Evolutionary conservation across 192 early-diverging fungal species (phyloP).

Genomic region (Podila minutissima): DNA sequence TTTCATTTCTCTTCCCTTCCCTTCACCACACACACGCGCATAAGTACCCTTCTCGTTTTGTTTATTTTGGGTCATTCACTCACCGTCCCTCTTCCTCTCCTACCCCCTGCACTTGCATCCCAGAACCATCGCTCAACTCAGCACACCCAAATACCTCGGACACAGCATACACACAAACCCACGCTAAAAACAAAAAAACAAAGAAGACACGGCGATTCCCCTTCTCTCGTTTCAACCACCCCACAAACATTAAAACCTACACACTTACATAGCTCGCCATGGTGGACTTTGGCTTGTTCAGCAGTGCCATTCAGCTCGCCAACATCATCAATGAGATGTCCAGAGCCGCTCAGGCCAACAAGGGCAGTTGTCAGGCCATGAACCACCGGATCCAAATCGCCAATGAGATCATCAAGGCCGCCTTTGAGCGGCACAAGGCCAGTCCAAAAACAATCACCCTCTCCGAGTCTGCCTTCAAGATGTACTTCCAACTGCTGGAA

Average conservation of each 20-base stretch:
- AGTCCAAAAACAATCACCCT: conserved; percentile 28
- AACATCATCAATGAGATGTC: conserved; percentile 40
- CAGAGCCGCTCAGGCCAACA: conserved; percentile 40
- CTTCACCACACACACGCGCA: background rate
- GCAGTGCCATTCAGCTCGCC: conserved; percentile 39
- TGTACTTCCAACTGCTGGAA: conserved; percentile 35
- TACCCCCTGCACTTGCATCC: background rate
- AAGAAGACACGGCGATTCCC: too few species aligned
- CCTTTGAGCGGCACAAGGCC: conserved; percentile 31
- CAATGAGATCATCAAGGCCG: conserved; percentile 46
- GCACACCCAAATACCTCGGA: background rate
- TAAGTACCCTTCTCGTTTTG: background rate
- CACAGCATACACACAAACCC: background rate
- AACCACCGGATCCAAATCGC: conserved; percentile 50
- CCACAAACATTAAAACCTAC: background rate
- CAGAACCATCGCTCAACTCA: background rate
- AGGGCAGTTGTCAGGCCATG: conserved; percentile 46
- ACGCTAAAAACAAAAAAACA: too few species aligned
- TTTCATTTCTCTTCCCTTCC: background rate
- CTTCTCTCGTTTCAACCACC: background rate
- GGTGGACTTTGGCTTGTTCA: conserved; percentile 41
- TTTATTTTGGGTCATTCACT: too few species aligned
- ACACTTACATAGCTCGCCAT: conserved; percentile 4
- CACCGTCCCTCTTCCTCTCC: background rate
- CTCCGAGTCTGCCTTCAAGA: conserved; percentile 31